Evolutionary conservation across 495 filamentous ascomycete species (phyloP), one percentile per base, ranked within the genome.

Genomic region (Hypoxylon rickii): DNA sequence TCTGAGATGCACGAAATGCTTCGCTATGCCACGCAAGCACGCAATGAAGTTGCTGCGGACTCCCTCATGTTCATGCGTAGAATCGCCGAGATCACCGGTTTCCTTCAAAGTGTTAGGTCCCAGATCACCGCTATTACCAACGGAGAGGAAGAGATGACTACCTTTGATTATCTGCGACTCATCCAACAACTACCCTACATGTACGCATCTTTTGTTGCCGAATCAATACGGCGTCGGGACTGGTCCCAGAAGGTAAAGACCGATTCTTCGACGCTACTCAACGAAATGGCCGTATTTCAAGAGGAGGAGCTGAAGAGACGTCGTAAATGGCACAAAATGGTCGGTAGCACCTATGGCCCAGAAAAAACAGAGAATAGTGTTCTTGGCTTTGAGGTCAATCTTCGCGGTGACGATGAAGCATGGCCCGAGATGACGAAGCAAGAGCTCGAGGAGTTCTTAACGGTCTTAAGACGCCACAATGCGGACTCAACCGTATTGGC

Each of bases 231-330:
- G 47, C 86, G 94, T 8, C 86, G 83, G 31, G 92, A 97, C 73
- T 99, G 94, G 90, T 83, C 80, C 7, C 88, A 92, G 17, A 97
- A 96, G 70, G 85, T 97, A 66, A 88, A 85, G 58, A 79, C 81
- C 4, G 93, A 97, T 57, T 92, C 92, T 1, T 81, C 88, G 12
- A 88, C 86, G 2, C 72, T 97, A 22, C 89, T 90, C 5, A 92
- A 97, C 66, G 94, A 97, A 59, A 89, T 97, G 79, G 89, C 90
- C 12, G 73, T 88, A 17, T 88, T 93, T 57, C 87, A 89, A 65
- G 93, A 97, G 47, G 93, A 97, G 68, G 95, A 99, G 65, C 79
- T 88, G 63, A 88, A 89, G 58, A 83, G 94, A 21, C 79, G 94
- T 33, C 89, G 89, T 66, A 94, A 89, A 60, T 98, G 95, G 95